Base-by-base conservation (phyloP, 345 rosid species). In the Turritis glabra region DNA sequence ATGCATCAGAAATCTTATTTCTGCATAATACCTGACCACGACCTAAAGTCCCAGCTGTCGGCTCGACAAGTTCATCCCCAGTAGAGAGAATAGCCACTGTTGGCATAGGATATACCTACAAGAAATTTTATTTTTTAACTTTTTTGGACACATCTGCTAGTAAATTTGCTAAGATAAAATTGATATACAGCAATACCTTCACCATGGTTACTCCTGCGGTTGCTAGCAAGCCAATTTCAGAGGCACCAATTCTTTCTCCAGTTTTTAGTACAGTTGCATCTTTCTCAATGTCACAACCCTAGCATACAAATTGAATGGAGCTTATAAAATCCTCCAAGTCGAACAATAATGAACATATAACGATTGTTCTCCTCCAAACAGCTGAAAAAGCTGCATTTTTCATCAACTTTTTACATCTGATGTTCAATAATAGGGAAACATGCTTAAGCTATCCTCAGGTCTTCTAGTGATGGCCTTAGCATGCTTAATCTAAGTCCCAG, bases 1-100 rank as follows among this genome's bases (percentile, higher is more conserved):
- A 46, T 35, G 67, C 61, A 63, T 41, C 40, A 52, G 22, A 41
- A 53, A 47, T 63, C 37, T 47, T 25, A 15, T 8, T 56, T 57
- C 69, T 51, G 67, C n/a, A 58, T n/a, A 32, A 61, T 84, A 95
- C 98, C 98, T 90, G 92, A 65, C 98, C 99, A 76, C 88, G 89
- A 75, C 84, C 74, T 69, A 95, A 82, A 72, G 69, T 63, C 52
- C 72, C 78, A 29, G 84, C 71, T 52, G 83, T 77, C 61, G 96
- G 89, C 76, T 95, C 94, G 37, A 89, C 96, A 79, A 95, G 92
- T 83, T 95, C 98, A 40, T 95, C 98, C 60, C 98, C 98, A 21
- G 98, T 87, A 61, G 99, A 95, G 80, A 95, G 98, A 76, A 95
- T 85, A 54, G 90, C 97, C 76, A 95, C 80, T 33, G 80, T 85